phyloP scores from a whole-genome alignment of 495 filamentous ascomycete species.

The Daldinia decipiens region DNA sequence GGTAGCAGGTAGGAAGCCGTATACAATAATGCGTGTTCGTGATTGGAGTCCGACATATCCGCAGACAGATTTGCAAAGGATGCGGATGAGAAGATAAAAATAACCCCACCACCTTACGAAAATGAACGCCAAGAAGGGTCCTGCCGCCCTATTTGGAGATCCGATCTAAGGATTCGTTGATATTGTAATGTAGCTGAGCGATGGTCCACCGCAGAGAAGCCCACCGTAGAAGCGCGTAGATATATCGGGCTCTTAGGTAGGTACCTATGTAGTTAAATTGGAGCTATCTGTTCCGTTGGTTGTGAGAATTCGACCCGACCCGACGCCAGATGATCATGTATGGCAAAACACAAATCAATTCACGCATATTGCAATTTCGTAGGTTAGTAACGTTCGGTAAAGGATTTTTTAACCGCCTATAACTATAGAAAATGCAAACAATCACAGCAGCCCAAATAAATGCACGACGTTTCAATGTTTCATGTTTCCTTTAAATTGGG shows the following conservation, averaged over 20 bases:
- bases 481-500: conserved; percentile 28
- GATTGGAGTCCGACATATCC: background rate
- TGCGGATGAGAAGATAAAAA: background rate
- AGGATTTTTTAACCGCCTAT: conserved; percentile 24
- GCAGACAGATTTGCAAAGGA: background rate
- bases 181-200: conserved; percentile 13
- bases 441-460: background rate
- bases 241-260: background rate
- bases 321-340: conserved; percentile 2
- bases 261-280: background rate
- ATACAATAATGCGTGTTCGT: background rate
- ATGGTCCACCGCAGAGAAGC: background rate
- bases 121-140: conserved; percentile 9
- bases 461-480: conserved; percentile 34
- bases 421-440: conserved; percentile 5
- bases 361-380: background rate
- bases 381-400: background rate
- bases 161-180: conserved; percentile 15
- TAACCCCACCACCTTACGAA: background rate
- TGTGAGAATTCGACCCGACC: conserved; percentile 5
- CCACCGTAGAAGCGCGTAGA: conserved; percentile 15
- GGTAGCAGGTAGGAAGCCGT: background rate
- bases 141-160: conserved; percentile 11
- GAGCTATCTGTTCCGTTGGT: conserved; percentile 10
- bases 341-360: conserved; percentile 6